These are phyloP conservation scores for Draba incana DNA, from an alignment of 345 rosid species.

Conservation along the genomic window DNA sequence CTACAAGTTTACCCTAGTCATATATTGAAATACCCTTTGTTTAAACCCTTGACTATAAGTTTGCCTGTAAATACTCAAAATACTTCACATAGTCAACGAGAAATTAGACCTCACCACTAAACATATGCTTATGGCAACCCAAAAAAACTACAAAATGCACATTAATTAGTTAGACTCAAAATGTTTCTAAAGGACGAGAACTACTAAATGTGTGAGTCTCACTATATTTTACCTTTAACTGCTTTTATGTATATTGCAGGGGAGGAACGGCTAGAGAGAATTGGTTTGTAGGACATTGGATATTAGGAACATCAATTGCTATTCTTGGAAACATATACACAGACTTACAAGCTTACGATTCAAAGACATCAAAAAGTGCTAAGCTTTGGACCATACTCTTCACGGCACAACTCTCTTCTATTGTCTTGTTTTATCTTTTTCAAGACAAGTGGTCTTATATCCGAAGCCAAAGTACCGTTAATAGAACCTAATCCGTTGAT, in stretches of 20 bases:
- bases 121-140: no score
- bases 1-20: no score
- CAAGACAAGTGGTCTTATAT: constrained; percentile 75
- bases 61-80: no score
- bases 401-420: constrained; percentile 65
- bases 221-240: neutral
- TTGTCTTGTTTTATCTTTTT: constrained; percentile 73
- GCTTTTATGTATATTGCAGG: constrained; percentile 42
- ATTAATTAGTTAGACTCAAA: constrained; percentile 1
- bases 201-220: constrained; percentile 4
- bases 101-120: no score
- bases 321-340: constrained; percentile 82
- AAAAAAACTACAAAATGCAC: no score
- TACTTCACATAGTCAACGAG: no score
- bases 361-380: constrained; percentile 54
- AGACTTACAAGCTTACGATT: constrained; percentile 70
- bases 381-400: constrained; percentile 67
- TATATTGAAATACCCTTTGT: no score
- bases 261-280: constrained; percentile 62
- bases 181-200: neutral
- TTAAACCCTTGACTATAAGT: no score
- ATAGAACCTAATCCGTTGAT: constrained; percentile 31
- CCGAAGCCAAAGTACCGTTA: constrained; percentile 21
- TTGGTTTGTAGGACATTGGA: constrained; percentile 87
- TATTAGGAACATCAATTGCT: constrained; percentile 61